Base-by-base conservation (phyloP, 2,329 filamentous ascomycete species). In the Triangularia setosa region DNA sequence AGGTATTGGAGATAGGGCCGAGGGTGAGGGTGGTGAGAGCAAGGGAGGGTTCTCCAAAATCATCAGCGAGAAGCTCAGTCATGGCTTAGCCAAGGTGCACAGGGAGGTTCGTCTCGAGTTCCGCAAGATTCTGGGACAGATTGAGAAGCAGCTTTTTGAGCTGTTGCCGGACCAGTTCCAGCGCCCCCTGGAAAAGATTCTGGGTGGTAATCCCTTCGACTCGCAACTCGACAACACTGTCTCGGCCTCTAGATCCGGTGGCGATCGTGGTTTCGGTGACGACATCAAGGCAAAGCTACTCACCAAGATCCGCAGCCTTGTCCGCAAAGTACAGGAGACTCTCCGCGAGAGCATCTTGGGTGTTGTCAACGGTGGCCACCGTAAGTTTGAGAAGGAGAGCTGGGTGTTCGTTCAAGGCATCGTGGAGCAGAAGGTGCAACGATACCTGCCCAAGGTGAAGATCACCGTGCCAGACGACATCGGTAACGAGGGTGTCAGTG, bases 161-260 rank as follows among this genome's bases (percentile, higher is more conserved):
- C 67, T 79, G 12, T 74, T 81, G 0, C 79, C 79, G 0, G 78
- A 80, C 57, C 65, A 76, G 57, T 75, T 81, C 64, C 79, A 81
- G 66, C 71, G 75, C 0, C 78, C 79, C 0, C 75, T 81, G 0
- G 79, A 81, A 68, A 80, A 78, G 72, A 79, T 81, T 9, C 75
- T 81, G 0, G 79, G 79, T 0, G 79, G 79, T 2, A 81, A 81
- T 56, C 79, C 79, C 6, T 81, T 81, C 64, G 79, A 81, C 69
- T 70, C 75, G 16, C 73, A 79, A 65, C 77, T 81, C 14, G 78
- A 80, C 62, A 73, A 73, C 18, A 75, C 78, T 18, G 73, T 72
- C 0, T 68, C 68, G 0, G 58, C 69, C 2, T 55, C 52, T 16
- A 18, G 25, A 8, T 24, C 23, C 2, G 63, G 71, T 4, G 65